Percentiles rank a stretch among this genome's conserved stretches.
Conservation (phyloP, 2,329 filamentous ascomycete species). For the Penicillium sp. region DNA sequence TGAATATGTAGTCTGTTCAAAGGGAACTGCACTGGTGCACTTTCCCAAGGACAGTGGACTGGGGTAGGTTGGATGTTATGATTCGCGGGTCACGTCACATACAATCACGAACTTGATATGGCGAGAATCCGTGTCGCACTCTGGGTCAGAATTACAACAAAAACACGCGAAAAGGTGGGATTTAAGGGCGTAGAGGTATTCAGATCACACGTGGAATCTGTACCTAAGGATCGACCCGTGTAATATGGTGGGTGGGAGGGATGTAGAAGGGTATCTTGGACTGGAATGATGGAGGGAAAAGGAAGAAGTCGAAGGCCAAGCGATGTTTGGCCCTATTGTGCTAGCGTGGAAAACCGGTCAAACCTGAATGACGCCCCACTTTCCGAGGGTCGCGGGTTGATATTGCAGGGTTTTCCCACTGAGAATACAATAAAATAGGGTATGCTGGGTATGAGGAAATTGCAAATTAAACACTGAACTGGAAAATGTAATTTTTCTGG, state of each 20-base stretch:
- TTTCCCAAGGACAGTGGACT: conserved; percentile 5
- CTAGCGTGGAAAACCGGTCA: conserved; percentile 40
- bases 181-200: conserved; percentile 15
- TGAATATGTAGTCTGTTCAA: conserved; percentile 31
- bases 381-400: conserved; percentile 33
- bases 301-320: conserved; percentile 37
- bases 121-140: background rate
- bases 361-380: conserved; percentile 39
- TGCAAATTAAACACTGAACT: conserved; percentile 5
- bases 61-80: background rate
- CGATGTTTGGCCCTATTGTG: conserved; percentile 43
- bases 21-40: conserved; percentile 23
- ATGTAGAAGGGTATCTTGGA: conserved; percentile 24
- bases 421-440: background rate
- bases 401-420: conserved; percentile 2
- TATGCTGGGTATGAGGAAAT: conserved; percentile 9
- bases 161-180: conserved; percentile 15
- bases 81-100: conserved; percentile 19
- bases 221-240: conserved; percentile 12
- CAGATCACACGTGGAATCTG: conserved; percentile 15
- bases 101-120: conserved; percentile 33
- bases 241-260: conserved; percentile 12
- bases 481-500: conserved; percentile 10
- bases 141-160: conserved; percentile 19
- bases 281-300: conserved; percentile 32